Evolutionary conservation across 1,284 basidiomycete species (phyloP).

Genomic region (Malassezia vespertilionis): DNA sequence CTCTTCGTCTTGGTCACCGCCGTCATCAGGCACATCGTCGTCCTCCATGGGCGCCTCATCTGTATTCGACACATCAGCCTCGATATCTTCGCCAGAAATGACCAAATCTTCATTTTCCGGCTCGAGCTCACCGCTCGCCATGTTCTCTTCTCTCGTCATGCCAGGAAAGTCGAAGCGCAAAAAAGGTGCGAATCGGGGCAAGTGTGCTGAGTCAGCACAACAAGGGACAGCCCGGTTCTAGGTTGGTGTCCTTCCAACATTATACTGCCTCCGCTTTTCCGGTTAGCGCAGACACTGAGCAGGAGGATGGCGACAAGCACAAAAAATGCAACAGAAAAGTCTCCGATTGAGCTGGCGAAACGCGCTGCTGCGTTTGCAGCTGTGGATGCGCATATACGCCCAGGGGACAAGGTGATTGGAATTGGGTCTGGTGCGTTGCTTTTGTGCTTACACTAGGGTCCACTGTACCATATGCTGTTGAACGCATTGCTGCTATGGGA

Average conservation of each 20-base stretch:
- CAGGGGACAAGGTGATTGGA: slow-evolving; percentile 64
- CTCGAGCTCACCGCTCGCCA: slow-evolving; percentile 4
- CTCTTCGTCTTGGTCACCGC: slow-evolving; percentile 17
- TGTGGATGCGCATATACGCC: slow-evolving; percentile 75
- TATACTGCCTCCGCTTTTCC: too few relatives aligned
- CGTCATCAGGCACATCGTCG: slow-evolving; percentile 1
- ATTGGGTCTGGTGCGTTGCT: slow-evolving; percentile 37
- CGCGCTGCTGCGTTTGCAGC: slow-evolving; percentile 84
- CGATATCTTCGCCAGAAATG: slow-evolving; percentile 15
- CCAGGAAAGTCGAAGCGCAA: neutral
- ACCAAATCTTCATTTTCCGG: slow-evolving; percentile 12
- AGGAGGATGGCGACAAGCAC: neutral
- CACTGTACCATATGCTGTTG: slow-evolving; percentile 94
- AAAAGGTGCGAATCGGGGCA: too few relatives aligned
- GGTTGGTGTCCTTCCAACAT: too few relatives aligned
- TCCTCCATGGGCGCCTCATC: slow-evolving; percentile 16
- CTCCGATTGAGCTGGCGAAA: slow-evolving; percentile 56
- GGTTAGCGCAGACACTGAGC: too few relatives aligned
- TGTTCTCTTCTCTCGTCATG: slow-evolving; percentile 2
- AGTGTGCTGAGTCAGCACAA: too few relatives aligned
- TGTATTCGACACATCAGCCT: slow-evolving; percentile 8
- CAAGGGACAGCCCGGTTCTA: too few relatives aligned
- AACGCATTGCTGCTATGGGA: slow-evolving; percentile 81
- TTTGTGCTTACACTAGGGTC: slow-evolving; percentile 54
- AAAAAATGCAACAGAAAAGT: slow-evolving; percentile 3